Evolutionary conservation across 1,284 basidiomycete genomes (phyloP), one percentile per base, ranked within the genome.

Genomic region (Cryptococcus jaspeensis): DNA sequence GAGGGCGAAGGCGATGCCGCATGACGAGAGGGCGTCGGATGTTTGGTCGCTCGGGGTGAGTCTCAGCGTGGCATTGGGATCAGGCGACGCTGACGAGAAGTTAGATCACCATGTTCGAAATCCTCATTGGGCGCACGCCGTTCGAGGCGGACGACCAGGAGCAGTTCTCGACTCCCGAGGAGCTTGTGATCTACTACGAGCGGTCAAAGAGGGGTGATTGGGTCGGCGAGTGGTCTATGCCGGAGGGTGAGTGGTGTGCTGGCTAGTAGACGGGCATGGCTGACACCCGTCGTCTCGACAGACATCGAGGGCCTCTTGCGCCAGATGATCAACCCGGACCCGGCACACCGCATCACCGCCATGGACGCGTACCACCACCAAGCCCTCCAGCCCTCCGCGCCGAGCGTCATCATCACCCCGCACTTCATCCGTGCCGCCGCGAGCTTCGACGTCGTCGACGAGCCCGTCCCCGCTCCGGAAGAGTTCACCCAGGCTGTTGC

Each of bases 11-110:
- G 91, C 91, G 3, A 81, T 87, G 48, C 84, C 84, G 4, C 93
- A 97, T 66, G 93, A 97, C 69, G 95, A 93, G 48, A 86, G 93
- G 53, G 88, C 91, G 73, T 88, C 89, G 0, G 93, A 97, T 66
- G 83, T 96, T 39, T 97, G 92, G 90, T 88, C 92, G 3, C 84
- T 96, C 0, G 92, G 92, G 8, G 82, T 80, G 52, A 61, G 77
- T 69, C 23, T 22, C 35, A 3, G n/a, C n/a, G n/a, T n/a, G n/a
- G n/a, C n/a, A n/a, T n/a, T n/a, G n/a, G n/a, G n/a, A n/a, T n/a
- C n/a, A n/a, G 22, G 44, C 50, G 25, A 60, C 48, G 20, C 20
- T 28, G 0, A 25, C 15, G 25, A 22, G n/a, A n/a, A n/a, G n/a
- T 22, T 61, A 78, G 77, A 68, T 96, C 36, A 91, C 92, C 0